Evolutionary conservation across 441 rosid genomes (phyloP).

Genomic region (Arabidopsis hybrid): DNA sequence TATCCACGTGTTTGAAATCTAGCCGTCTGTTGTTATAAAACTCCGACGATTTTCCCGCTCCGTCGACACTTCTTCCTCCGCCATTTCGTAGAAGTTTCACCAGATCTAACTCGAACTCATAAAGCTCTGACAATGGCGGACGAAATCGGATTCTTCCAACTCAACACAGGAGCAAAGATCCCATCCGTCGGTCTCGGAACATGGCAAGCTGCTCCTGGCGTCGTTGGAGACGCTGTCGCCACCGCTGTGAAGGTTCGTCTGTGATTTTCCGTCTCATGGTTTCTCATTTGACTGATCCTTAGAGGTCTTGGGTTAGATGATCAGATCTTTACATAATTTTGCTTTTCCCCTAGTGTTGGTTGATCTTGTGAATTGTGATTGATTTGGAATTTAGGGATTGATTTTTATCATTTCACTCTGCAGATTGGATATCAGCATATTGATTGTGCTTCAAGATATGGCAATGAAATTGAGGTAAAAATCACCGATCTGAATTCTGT

Average conservation of each 20-base stretch:
- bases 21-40: neutral
- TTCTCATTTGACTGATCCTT: conserved; percentile 13
- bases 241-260: conserved; percentile 64
- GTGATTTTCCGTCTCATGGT: neutral
- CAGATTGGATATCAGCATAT: conserved; percentile 79
- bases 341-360: neutral
- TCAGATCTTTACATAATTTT: neutral
- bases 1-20: conserved; percentile 24
- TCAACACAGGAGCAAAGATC: conserved; percentile 75
- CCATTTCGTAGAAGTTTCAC: neutral
- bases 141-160: conserved; percentile 49
- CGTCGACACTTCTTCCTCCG: neutral
- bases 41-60: conserved; percentile 36
- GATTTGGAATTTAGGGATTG: neutral
- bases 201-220: conserved; percentile 61
- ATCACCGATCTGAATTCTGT: conserved; percentile 5
- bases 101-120: conserved; percentile 23
- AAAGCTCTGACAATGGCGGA: conserved; percentile 49
- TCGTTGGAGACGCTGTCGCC: conserved; percentile 58
- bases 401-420: neutral
- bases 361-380: neutral
- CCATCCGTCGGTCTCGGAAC: conserved; percentile 86
- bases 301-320: neutral
- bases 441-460: conserved; percentile 74
- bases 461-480: conserved; percentile 74